These are phyloP conservation scores for Hypoxylon lenormandii DNA, from an alignment of 495 filamentous ascomycete species.

Conservation along the genomic window DNA sequence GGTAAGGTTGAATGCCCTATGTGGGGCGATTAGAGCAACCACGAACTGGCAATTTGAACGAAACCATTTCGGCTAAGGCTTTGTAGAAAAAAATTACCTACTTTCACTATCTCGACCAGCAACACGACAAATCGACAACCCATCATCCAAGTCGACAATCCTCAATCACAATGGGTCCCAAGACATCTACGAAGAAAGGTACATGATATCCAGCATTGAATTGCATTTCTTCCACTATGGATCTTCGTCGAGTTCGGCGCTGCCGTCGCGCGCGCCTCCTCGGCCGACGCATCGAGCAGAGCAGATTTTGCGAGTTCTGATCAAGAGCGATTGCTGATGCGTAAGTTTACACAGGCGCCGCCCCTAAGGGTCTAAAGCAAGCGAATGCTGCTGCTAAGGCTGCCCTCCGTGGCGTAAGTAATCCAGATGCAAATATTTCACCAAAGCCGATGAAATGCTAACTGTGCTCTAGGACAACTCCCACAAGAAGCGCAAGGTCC, in stretches of 20 bases:
- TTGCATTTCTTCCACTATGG: slow-evolving; percentile 38
- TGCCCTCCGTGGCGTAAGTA: slow-evolving; percentile 85
- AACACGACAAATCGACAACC: slow-evolving; percentile 33
- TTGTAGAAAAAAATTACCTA: no score
- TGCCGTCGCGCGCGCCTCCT: slow-evolving; percentile 48
- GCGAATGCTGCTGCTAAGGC: slow-evolving; percentile 93
- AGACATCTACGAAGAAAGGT: slow-evolving; percentile 76
- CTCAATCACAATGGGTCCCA: slow-evolving; percentile 76
- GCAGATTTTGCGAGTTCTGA: slow-evolving; percentile 71
- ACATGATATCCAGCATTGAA: slow-evolving; percentile 52
- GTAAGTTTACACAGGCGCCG: slow-evolving; percentile 65
- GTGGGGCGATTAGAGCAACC: no score
- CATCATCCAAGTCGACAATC: slow-evolving; percentile 46
- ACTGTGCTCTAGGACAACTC: slow-evolving; percentile 61
- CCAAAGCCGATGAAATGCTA: slow-evolving; percentile 11
- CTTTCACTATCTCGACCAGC: no score
- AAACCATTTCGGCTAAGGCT: no score
- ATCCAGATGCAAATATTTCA: slow-evolving; percentile 41
- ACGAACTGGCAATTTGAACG: no score
- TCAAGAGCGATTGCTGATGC: slow-evolving; percentile 66
- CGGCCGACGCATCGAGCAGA: slow-evolving; percentile 65
- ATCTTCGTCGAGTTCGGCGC: slow-evolving; percentile 36
- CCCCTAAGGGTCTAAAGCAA: slow-evolving; percentile 75
- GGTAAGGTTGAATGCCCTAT: no score
- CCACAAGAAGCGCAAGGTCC: slow-evolving; percentile 91